phyloP scores from a whole-genome alignment of 2,329 filamentous ascomycete species.

The Acephala macrosclerotiorum region DNA sequence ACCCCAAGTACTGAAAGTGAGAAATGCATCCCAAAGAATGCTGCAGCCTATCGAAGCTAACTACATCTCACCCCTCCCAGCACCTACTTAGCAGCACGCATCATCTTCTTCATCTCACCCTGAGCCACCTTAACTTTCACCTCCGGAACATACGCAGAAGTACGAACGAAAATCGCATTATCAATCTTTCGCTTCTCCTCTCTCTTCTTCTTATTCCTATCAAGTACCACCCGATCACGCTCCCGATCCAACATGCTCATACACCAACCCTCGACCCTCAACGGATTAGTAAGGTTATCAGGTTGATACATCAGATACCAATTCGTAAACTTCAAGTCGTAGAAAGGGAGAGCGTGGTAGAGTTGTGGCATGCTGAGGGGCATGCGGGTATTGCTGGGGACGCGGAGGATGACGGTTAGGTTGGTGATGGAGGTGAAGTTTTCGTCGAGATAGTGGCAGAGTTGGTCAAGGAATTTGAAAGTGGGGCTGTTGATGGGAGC shows the following conservation, averaged over 20 bases:
- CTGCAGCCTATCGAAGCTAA: too few relatives aligned
- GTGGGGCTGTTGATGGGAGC: conserved; percentile 4
- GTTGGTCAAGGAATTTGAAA: neutral
- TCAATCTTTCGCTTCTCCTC: neutral
- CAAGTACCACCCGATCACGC: neutral
- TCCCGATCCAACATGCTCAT: conserved; percentile 17
- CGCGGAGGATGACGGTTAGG: conserved; percentile 10
- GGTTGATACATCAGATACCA: conserved; percentile 35
- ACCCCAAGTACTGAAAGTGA: too few relatives aligned
- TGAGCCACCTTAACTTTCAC: neutral
- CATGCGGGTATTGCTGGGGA: conserved; percentile 17
- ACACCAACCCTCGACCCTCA: conserved; percentile 18
- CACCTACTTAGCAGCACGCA: neutral
- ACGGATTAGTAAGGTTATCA: conserved; percentile 21
- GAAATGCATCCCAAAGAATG: too few relatives aligned
- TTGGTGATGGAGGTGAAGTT: conserved; percentile 12
- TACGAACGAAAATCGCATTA: neutral
- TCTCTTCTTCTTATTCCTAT: neutral
- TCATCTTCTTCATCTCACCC: neutral
- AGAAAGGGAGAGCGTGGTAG: conserved; percentile 37
- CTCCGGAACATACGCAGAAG: neutral
- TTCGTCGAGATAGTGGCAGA: neutral
- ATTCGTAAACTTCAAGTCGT: conserved; percentile 34
- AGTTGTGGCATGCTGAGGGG: conserved; percentile 27
- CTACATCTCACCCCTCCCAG: too few relatives aligned